Base-by-base conservation (phyloP, 2,329 filamentous ascomycete genomes). In the Neopestalotiopsis rosae region DNA sequence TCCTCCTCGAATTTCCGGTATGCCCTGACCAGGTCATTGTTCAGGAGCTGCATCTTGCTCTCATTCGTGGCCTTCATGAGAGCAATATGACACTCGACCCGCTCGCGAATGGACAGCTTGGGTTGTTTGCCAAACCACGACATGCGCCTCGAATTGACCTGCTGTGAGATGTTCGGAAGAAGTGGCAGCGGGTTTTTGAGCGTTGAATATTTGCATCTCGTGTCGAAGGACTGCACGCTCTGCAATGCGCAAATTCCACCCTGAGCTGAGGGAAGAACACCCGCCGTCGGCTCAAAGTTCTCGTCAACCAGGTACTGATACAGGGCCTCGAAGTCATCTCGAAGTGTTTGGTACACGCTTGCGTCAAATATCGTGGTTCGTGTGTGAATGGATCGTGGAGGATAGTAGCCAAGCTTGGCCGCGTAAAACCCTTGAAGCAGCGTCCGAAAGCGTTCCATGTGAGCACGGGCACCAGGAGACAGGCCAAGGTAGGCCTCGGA, bases 211-310 rank as follows among this genome's bases (percentile, higher is more conserved):
- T 85, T 84, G 71, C 91, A 87, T 28, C 87, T 84, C 30, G 79
- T 74, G 74, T 95, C 91, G 71, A 95, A 94, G 0, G 86, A 85
- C 67, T 88, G 82, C 3, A 95, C 82, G 65, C 89, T 90, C 73
- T 94, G 91, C 61, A 92, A 79, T 0, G 91, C 88, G 75, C 91
- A 93, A 7, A 94, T 88, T 0, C 92, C 92, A 4, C 91, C 91
- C 61, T 87, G 87, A 0, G 88, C 86, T 28, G 86, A 81, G 7
- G 84, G 81, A 1, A 89, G 86, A 66, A 83, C 85, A n/a, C 80
- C 81, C 49, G 87, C 79, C 12, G 83, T 81, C 4, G 80, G 77
- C 0, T 85, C 87, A 28, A 87, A 88, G 2, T 80, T 81, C 5
- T 84, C 82, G 73, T 96, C 92, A 0, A 91, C 91, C 0, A 96